Evolutionary conservation across 2,329 filamentous ascomycete species (phyloP).

Genomic region (Amauroascus niger): DNA sequence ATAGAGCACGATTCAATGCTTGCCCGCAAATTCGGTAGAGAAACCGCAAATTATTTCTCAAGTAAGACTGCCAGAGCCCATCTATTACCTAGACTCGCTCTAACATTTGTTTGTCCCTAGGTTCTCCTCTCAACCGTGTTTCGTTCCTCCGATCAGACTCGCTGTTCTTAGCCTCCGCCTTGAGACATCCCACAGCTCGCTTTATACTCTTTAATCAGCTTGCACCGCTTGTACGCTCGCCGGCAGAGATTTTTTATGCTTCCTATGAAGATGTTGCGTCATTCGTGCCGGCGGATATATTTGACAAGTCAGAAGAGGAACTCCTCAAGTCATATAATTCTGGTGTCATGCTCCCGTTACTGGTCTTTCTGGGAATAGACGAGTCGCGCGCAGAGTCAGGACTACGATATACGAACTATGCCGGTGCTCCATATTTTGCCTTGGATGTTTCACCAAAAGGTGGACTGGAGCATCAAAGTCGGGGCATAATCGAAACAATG

Average conservation of each 20-base stretch:
- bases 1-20: slow-evolving; percentile 49
- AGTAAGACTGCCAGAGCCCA: slow-evolving; percentile 27
- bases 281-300: slow-evolving; percentile 63
- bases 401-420: slow-evolving; percentile 50
- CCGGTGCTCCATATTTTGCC: slow-evolving; percentile 76
- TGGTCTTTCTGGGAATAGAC: slow-evolving; percentile 79
- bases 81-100: background rate
- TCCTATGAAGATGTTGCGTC: slow-evolving; percentile 58
- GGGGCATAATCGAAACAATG: slow-evolving; percentile 49
- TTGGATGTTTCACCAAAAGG: slow-evolving; percentile 73
- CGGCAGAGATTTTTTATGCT: slow-evolving; percentile 56
- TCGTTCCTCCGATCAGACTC: slow-evolving; percentile 43
- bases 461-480: slow-evolving; percentile 50
- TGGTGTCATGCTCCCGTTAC: slow-evolving; percentile 52
- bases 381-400: slow-evolving; percentile 45
- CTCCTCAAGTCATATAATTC: slow-evolving; percentile 66
- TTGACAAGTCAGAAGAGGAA: slow-evolving; percentile 61
- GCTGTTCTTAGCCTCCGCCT: slow-evolving; percentile 39
- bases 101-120: slow-evolving; percentile 21
- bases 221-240: slow-evolving; percentile 58
- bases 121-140: slow-evolving; percentile 42
- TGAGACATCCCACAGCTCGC: slow-evolving; percentile 39
- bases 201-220: slow-evolving; percentile 76
- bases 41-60: slow-evolving; percentile 45
- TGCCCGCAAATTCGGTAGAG: slow-evolving; percentile 41